Base-by-base conservation (phyloP, 106 monocot species). In the Amphibolis antarctica region DNA sequence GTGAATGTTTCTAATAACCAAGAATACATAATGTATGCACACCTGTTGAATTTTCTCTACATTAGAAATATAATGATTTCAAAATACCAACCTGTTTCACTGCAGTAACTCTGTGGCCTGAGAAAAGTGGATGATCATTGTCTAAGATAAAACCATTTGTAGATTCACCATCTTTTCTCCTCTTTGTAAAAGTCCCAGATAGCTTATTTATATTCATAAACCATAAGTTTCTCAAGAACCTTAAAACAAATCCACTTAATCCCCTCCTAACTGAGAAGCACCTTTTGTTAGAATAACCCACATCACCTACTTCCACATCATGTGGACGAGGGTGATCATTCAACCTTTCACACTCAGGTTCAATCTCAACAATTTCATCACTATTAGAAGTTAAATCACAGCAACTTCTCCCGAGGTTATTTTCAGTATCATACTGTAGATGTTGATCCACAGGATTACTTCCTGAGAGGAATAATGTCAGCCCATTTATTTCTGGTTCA, bases 401-500 rank as follows among this genome's bases (percentile, higher is more conserved):
- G 49, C 69, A 70, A 17, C 69, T 64, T 62, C 22, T 67, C 67
- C 56, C 52, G 18, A 69, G 60, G 55, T 46, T 69, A 59, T 19
- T 75, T 9, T 50, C 63, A 71, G 71, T 10, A 15, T 58, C 64
- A 69, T 66, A 65, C 52, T 44, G 13, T 50, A 63, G 29, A 59
- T 61, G 53, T 26, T 67, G 20, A 25, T 50, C 60, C 53, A 23
- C 42, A 19, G 62, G 25, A 53, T 71, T 67, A 44, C 52, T 53
- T 22, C 83, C 80, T 60, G 83, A 88, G 72, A 88, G 80, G 72
- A 88, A 88, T 10, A 56, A 75, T 36, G 87, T 78, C 36, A 88
- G 65, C 9, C 69, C 72, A 71, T 75, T 72, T 63, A 53, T 61
- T 21, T 88, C 87, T 11, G 66, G 69, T 58, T 78, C 80, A 63